phyloP scores from a whole-genome alignment of 2,329 filamentous ascomycete genomes.

The Neopestalotiopsis rosae region DNA sequence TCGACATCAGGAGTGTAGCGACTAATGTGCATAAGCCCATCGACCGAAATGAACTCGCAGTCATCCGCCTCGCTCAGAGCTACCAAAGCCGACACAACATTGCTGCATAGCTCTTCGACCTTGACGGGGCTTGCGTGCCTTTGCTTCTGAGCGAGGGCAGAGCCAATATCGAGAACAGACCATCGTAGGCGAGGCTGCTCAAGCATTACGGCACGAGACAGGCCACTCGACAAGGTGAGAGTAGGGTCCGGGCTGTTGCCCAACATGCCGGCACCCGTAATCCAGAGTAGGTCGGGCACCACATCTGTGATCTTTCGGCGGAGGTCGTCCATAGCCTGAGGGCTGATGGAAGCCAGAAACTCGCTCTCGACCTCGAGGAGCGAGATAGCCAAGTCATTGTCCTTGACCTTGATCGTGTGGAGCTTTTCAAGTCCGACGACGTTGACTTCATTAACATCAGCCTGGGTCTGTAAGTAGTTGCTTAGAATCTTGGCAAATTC shows the following conservation, averaged over 20 bases:
- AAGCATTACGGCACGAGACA: conserved; percentile 12
- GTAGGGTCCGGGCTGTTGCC: background rate
- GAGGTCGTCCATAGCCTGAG: background rate
- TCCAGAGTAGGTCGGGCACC: background rate
- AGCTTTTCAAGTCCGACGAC: too few species aligned
- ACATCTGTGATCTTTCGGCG: background rate
- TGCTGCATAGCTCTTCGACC: background rate
- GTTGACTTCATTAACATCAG: too few species aligned
- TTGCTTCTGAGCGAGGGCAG: background rate
- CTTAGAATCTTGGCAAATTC: too few species aligned
- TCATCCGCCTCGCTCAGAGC: background rate
- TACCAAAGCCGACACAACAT: background rate
- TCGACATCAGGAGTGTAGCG: background rate
- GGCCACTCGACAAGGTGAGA: background rate
- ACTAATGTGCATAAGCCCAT: background rate
- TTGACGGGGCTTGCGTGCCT: too few species aligned
- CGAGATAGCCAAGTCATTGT: background rate
- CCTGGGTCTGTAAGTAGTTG: too few species aligned
- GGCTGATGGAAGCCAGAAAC: background rate
- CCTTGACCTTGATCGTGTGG: too few species aligned
- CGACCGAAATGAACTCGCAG: background rate
- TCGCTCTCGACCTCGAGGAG: conserved; percentile 3
- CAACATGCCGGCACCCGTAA: background rate
- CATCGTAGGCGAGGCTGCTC: conserved; percentile 3
- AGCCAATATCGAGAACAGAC: background rate